Conservation (phyloP, 495 filamentous ascomycete genomes). For the Talaromyces thailandensis region DNA sequence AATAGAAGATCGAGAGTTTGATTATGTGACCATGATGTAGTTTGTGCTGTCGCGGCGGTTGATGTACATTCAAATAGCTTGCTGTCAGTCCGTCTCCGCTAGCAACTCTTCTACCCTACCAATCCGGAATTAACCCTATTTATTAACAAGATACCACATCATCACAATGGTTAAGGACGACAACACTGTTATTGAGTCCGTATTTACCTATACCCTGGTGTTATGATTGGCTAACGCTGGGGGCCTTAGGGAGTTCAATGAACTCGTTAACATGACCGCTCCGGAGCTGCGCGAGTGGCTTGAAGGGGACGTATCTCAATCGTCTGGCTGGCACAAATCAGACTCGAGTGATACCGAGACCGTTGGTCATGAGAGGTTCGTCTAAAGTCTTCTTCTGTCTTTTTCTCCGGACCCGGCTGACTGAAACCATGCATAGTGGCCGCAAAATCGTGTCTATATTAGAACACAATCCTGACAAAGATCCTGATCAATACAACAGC, state of each 20-base stretch:
- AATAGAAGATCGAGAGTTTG: background rate
- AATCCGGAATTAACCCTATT: background rate
- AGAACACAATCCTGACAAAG: slow-evolving; percentile 48
- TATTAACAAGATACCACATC: background rate
- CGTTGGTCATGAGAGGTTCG: slow-evolving; percentile 53
- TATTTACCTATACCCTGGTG: slow-evolving; percentile 11
- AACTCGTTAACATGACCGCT: slow-evolving; percentile 58
- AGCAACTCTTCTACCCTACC: background rate
- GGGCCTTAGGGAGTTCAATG: slow-evolving; percentile 51
- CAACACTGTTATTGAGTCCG: slow-evolving; percentile 47
- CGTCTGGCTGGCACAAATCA: slow-evolving; percentile 47
- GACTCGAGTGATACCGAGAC: slow-evolving; percentile 51
- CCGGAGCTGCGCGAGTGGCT: slow-evolving; percentile 55
- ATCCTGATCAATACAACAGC: slow-evolving; percentile 42
- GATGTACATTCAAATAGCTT: background rate
- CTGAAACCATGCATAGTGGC: slow-evolving; percentile 26
- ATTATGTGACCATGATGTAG: background rate
- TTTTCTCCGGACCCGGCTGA: background rate
- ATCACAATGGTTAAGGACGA: slow-evolving; percentile 48
- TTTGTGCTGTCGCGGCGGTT: background rate
- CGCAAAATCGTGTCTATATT: slow-evolving; percentile 58
- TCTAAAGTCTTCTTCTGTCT: background rate
- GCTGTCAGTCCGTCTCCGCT: background rate
- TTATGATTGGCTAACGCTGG: slow-evolving; percentile 13
- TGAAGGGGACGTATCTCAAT: slow-evolving; percentile 40